These are phyloP conservation scores for Globisporangium alternatum DNA, from an alignment of 352 stramenopile species.

Conservation along the genomic window DNA sequence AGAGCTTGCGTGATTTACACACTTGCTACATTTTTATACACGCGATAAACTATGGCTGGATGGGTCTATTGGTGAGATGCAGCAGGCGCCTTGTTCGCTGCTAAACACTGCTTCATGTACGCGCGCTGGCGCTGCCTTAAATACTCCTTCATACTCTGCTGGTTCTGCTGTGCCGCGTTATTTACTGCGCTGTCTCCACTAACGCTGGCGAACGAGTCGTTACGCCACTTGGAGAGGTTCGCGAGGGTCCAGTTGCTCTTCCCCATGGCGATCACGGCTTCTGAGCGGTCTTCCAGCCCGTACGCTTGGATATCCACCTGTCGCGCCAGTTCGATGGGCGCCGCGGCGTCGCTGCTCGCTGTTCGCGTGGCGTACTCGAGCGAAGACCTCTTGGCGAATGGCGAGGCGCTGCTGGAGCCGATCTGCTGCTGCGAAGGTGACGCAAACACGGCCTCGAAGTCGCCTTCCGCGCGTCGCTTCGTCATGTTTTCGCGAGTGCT, in stretches of 20 bases:
- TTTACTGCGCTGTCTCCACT: slow-evolving; percentile 1
- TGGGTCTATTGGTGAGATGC: background rate
- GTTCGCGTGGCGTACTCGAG: background rate
- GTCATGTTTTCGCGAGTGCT: slow-evolving; percentile 6
- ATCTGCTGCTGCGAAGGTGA: background rate
- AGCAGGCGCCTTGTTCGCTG: background rate
- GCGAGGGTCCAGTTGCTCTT: slow-evolving; percentile 51
- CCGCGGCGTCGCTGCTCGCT: background rate
- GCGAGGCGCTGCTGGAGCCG: background rate
- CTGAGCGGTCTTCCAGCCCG: slow-evolving; percentile 71
- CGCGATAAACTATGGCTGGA: background rate
- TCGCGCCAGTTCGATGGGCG: slow-evolving; percentile 15
- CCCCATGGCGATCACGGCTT: slow-evolving; percentile 59
- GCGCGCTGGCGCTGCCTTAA: slow-evolving; percentile 64
- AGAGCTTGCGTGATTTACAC: background rate
- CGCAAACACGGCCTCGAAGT: background rate
- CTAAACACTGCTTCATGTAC: slow-evolving; percentile 53
- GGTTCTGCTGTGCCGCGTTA: slow-evolving; percentile 2
- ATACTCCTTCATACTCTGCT: slow-evolving; percentile 38
- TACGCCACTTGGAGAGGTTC: slow-evolving; percentile 65
- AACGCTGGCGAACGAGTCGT: slow-evolving; percentile 24
- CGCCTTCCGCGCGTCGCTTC: slow-evolving; percentile 9
- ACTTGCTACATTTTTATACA: background rate
- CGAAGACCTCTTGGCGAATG: background rate
- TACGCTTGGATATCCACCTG: slow-evolving; percentile 61